A percentile compares a stretch with the other conserved stretches of the same genome.
Evolutionary conservation across 306 rosid genomes (phyloP).

Genomic region (Fragaria vesca): DNA sequence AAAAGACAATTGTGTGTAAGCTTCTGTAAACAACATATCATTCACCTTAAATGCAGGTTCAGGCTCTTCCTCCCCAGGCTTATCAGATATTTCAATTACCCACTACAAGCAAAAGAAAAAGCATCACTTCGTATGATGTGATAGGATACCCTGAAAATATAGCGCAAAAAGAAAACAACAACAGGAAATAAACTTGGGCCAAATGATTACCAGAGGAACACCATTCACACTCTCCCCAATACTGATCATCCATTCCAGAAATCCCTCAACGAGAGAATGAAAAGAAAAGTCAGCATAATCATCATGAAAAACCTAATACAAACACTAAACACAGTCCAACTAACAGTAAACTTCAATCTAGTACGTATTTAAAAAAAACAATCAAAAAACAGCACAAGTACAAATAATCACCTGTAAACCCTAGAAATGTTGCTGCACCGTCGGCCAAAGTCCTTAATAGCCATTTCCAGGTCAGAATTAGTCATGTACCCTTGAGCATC

Average conservation of each 20-base stretch:
- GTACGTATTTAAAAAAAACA: conserved; percentile 18
- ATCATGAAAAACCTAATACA: conserved; percentile 4
- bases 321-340: conserved; percentile 2
- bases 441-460: conserved; percentile 54
- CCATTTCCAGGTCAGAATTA: conserved; percentile 71
- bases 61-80: conserved; percentile 82
- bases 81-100: conserved; percentile 98
- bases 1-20: not conserved
- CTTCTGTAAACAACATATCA: conserved; percentile 19
- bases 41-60: conserved; percentile 96
- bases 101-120: conserved; percentile 46
- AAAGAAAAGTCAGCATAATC: conserved; percentile 48
- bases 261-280: conserved; percentile 70
- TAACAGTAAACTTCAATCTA: conserved; percentile 11
- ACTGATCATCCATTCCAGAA: conserved; percentile 62
- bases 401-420: conserved; percentile 82
- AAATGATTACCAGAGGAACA: conserved; percentile 78
- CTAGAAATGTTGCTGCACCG: conserved; percentile 83
- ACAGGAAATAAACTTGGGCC: conserved; percentile 14
- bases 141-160: not conserved
- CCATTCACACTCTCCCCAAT: conserved; percentile 91
- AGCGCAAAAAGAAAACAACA: not conserved
- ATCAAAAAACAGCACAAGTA: not conserved
- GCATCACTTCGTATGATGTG: conserved; percentile 22
- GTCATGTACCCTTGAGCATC: conserved; percentile 74